Evolutionary conservation across 805 yeast genomes (phyloP), one percentile per base, ranked within the genome.

Genomic region (Saccharomycopsis malanga): DNA sequence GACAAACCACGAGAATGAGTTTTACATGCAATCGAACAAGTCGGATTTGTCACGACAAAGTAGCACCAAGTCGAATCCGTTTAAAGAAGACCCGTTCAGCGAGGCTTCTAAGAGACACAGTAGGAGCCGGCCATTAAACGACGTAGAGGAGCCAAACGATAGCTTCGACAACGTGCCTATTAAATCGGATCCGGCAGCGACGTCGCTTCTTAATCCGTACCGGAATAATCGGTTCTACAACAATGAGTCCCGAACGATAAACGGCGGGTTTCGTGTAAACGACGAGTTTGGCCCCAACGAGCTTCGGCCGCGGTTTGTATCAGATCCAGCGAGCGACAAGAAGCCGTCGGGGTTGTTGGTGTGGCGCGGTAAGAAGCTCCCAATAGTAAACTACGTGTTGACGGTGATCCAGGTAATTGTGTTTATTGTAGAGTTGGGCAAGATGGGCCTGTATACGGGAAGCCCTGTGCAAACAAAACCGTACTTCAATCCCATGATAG

Each of bases 401-500:
- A 68, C 80, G 0, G 35, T 64, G 7, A 67, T 73, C 17, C 80
- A 82, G 56, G 55, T 76, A 3, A 61, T 62, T 5, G 81, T 83
- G 6, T 83, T 83, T 57, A 69, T 81, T 5, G 81, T 72, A 10
- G 88, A 83, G 59, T 61, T 83, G 30, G 72, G 68, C 9, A 66
- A 64, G 47, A 77, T 78, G 84, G 72, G 77, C 4, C 56, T 59
- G 4, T 65, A 76, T 38, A 82, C 88, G 0, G 85, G 86, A 2
- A 69, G 74, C 14, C 77, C 82, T 3, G 72, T 83, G 50, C 86
- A 79, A 58, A 78, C 85, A 0, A 61, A 79, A 54, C 89, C 89
- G 4, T 74, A 77, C 51, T 79, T 83, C 66, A 83, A 83, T 58
- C 89, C 88, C 4, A 82, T 83, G 88, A 59, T 83, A 23, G 89